Evolutionary conservation across 768 basidiomycete species (phyloP).

Genomic region (Lactarius tabidus): DNA sequence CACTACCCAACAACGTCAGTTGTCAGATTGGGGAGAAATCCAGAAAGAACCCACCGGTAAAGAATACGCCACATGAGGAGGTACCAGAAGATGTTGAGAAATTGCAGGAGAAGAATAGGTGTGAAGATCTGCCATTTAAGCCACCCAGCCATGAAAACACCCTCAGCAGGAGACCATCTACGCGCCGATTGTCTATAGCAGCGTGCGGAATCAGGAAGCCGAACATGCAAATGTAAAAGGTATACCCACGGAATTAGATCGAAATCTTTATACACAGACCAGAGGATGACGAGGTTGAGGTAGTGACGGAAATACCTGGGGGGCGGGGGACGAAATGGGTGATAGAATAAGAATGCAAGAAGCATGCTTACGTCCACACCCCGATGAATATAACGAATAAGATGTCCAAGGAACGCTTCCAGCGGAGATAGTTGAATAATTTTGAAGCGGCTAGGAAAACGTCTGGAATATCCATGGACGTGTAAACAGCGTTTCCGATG

Average conservation of each 20-base stretch:
- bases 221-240: neutral
- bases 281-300: constrained; percentile 79
- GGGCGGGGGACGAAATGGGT: neutral
- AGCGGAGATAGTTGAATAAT: constrained; percentile 80
- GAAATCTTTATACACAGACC: constrained; percentile 81
- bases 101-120: constrained; percentile 70
- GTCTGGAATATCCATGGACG: constrained; percentile 98
- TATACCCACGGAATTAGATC: constrained; percentile 68
- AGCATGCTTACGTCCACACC: constrained; percentile 74
- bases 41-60: constrained; percentile 48
- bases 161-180: constrained; percentile 56
- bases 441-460: constrained; percentile 85
- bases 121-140: constrained; percentile 78
- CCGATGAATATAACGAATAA: constrained; percentile 62
- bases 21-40: neutral
- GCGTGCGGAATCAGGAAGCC: constrained; percentile 5
- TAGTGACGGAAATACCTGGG: constrained; percentile 90
- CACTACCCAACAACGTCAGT: constrained; percentile 38
- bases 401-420: constrained; percentile 56
- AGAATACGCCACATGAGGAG: constrained; percentile 77
- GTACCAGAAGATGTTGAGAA: constrained; percentile 93
- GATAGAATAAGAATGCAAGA: neutral
- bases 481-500: constrained; percentile 88
- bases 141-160: constrained; percentile 71
- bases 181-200: constrained; percentile 46